Conservation (phyloP, 345 rosid genomes). For the Sisymbrium irio region DNA sequence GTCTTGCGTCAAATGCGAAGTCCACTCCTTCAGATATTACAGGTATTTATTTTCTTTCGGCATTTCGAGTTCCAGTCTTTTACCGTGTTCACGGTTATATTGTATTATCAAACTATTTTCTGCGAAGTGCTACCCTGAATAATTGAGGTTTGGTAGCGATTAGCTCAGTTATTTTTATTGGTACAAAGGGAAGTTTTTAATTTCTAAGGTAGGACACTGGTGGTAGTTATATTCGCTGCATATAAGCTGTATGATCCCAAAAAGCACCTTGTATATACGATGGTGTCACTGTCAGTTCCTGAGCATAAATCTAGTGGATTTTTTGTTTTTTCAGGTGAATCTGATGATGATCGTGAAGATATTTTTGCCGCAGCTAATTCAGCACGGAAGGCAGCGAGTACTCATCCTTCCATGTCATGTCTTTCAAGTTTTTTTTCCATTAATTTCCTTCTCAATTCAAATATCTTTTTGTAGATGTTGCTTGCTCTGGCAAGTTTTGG, state of each 20-base stretch:
- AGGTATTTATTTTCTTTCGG: constrained; percentile 43
- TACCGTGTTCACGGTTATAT: background rate
- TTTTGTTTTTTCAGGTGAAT: constrained; percentile 58
- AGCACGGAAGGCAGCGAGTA: constrained; percentile 73
- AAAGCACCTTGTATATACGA: background rate
- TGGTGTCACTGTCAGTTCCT: constrained; percentile 11
- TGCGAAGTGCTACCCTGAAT: background rate
- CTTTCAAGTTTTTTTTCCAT: constrained; percentile 16
- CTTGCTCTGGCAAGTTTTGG: constrained; percentile 80
- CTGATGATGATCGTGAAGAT: constrained; percentile 84
- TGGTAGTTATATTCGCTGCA: constrained; percentile 1
- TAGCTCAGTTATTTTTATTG: constrained; percentile 10
- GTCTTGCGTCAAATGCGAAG: constrained; percentile 48
- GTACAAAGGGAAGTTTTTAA: background rate
- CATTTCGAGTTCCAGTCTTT: background rate
- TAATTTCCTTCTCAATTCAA: constrained; percentile 11
- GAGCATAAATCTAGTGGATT: background rate
- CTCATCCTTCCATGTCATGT: constrained; percentile 29
- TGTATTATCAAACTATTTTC: background rate
- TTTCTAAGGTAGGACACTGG: constrained; percentile 1
- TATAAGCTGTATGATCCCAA: constrained; percentile 6
- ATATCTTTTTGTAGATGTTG: constrained; percentile 50
- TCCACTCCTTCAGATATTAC: constrained; percentile 54
- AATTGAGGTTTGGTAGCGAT: constrained; percentile 7
- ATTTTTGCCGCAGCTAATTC: constrained; percentile 76